Evolutionary conservation across 331 rosid species (phyloP), one percentile per base, ranked within the genome.

Genomic region (Malus hybrid): DNA sequence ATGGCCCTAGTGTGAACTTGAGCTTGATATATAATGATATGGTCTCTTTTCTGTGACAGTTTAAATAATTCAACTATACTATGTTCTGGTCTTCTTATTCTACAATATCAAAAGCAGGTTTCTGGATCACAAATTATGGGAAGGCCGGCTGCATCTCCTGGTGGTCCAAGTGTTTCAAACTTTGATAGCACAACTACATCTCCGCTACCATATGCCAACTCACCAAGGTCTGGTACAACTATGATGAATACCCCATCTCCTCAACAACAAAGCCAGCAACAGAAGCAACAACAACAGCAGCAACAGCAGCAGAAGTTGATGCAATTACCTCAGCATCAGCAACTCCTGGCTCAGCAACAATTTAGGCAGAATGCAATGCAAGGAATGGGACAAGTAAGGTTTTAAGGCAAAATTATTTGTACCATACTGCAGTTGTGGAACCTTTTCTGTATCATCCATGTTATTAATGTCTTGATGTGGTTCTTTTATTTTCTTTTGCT

Each of bases 61-160:
- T 55, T n/a, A 55, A 75, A n/a, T 53, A 4, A 14, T 28, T 19
- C 13, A 30, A 11, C 19, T 7, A 4, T 30, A 63, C 6, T 61
- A 52, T 55, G 63, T 26, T 56, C 39, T 52, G 26, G 29, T 14
- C 53, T 44, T 71, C 78, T 82, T 65, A 46, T 53, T 70, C n/a
- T 24, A 39, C 26, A 62, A 22, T 69, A 30, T 83, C 46, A 46
- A 73, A 70, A 82, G 71, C 80, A 93, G 97, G 82, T 85, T 68
- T 50, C 99, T 20, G 97, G 89, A 75, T 82, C 96, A 33, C 99
- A 91, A 82, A 95, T 86, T 81, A 79, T 90, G 85, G 97, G 92
- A 86, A 94, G 99, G 85, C 84, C 99, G 22, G 96, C 89, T 73
- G 95, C 97, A 50, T 94, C 96, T 74, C 97, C 99, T 81, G 90